phyloP scores from a whole-genome alignment of 805 yeast genomes.

The Kuraishia capsulata region DNA sequence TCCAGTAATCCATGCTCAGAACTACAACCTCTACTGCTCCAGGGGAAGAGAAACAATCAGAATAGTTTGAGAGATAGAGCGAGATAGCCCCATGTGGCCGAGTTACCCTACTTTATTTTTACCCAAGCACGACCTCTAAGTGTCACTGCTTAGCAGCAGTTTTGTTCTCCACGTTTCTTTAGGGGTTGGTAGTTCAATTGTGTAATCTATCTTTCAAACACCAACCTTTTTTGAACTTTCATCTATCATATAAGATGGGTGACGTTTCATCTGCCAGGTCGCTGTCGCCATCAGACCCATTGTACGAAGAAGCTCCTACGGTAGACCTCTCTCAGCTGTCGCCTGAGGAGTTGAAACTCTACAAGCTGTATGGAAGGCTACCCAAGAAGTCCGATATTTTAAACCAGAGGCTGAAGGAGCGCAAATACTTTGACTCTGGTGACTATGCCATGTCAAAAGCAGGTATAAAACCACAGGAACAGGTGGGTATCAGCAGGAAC shows the following conservation, averaged over 20 bases:
- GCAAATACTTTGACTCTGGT: slow-evolving; percentile 90
- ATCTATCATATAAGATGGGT: neutral
- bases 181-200: no score
- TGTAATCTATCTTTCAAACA: no score
- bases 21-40: neutral
- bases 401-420: slow-evolving; percentile 68
- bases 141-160: no score
- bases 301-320: slow-evolving; percentile 28
- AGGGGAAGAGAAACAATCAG: neutral
- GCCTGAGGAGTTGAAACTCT: slow-evolving; percentile 74
- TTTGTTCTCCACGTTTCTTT: no score
- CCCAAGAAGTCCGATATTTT: slow-evolving; percentile 76
- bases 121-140: no score
- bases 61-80: no score
- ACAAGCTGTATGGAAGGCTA: slow-evolving; percentile 74
- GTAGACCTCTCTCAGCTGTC: slow-evolving; percentile 50
- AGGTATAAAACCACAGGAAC: slow-evolving; percentile 29
- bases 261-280: neutral
- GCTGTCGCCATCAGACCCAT: slow-evolving; percentile 26
- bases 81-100: no score
- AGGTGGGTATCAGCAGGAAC: slow-evolving; percentile 7
- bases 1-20: no score
- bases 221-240: no score
- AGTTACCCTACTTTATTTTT: no score
- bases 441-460: slow-evolving; percentile 84